Evolutionary conservation across 257 asterid species (phyloP), one percentile per base, ranked within the genome.

Genomic region (Perilla frutescens): DNA sequence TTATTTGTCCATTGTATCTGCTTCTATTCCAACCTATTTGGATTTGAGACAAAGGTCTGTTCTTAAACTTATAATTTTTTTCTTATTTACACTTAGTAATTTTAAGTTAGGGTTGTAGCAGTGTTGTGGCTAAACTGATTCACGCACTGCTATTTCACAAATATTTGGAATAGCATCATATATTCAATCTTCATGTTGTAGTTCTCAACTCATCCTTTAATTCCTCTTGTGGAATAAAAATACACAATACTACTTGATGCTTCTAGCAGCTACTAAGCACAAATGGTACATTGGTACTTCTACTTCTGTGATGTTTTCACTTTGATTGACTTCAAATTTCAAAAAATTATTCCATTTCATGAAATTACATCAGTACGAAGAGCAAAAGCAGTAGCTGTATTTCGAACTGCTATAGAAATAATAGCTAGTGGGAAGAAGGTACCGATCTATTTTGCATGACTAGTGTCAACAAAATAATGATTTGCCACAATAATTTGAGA

Each of bases 11-110:
- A 80, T 84, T 65, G 60, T 67, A 82, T 95, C 77, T 95, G 99
- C 96, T 95, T 95, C 77, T 95, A 95, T 70, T 92, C 99, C 80
- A 95, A 95, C 83, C 84, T 95, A 36, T 92, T 95, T 67, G 97
- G 99, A 68, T 95, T 88, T 82, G 99, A 95, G 90, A 95, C 99
- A 49, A 95, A 90, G 99, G 99, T 92, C 62, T 74, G 79, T 36
- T 70, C 67, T 70, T 61, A 65, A 59, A 77, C 62, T 15, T 29
- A 47, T 72, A 32, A 26, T 34, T 51, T 12, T 12, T 50, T 8
- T 50, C 12, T 20, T 29, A 36, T 50, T 7, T 39, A 50, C 34
- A 50, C 13, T 68, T 41, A 61, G 20, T 49, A 44, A 50, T 26
- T 12, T 41, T 47, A n/a, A n/a, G 36, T 58, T 60, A 31, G 53